A percentile compares a stretch with the other conserved stretches of the same genome.
phyloP scores from a whole-genome alignment of 225 moss, liverwort and hornwort species.

The Bryoerythrophyllum caledonicum region DNA sequence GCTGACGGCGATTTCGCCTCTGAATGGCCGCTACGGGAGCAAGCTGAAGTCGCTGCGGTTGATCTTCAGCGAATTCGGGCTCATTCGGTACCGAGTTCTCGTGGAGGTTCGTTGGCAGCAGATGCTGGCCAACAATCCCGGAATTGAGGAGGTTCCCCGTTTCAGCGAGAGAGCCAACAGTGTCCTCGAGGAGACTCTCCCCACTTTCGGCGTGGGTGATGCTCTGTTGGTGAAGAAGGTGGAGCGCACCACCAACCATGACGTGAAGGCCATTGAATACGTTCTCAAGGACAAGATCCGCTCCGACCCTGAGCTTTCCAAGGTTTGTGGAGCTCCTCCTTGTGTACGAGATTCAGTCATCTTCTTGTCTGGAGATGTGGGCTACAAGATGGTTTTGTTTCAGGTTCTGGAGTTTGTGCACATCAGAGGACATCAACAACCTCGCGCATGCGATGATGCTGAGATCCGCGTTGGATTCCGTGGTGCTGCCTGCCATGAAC shows the following conservation, averaged over 20 bases:
- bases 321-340: constrained; percentile 47
- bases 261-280: constrained; percentile 92
- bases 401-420: constrained; percentile 84
- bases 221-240: constrained; percentile 70
- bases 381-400: neutral
- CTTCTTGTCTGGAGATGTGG: no score
- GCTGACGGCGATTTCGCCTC: constrained; percentile 66
- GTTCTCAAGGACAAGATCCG: constrained; percentile 73
- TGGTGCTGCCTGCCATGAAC: constrained; percentile 75
- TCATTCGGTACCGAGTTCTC: constrained; percentile 73
- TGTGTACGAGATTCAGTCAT: no score
- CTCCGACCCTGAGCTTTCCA: constrained; percentile 59
- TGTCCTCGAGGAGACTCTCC: constrained; percentile 58
- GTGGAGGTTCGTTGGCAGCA: constrained; percentile 91
- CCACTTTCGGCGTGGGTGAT: constrained; percentile 61
- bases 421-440: constrained; percentile 88
- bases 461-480: constrained; percentile 55
- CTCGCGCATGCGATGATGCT: constrained; percentile 87
- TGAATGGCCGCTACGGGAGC: constrained; percentile 75
- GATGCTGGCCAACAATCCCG: constrained; percentile 57
- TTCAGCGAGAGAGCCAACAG: constrained; percentile 57
- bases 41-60: constrained; percentile 62
- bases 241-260: constrained; percentile 80
- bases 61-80: constrained; percentile 79
- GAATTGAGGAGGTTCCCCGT: constrained; percentile 64